Base-by-base conservation (phyloP, 306 rosid genomes). In the Casuarina glauca region DNA sequence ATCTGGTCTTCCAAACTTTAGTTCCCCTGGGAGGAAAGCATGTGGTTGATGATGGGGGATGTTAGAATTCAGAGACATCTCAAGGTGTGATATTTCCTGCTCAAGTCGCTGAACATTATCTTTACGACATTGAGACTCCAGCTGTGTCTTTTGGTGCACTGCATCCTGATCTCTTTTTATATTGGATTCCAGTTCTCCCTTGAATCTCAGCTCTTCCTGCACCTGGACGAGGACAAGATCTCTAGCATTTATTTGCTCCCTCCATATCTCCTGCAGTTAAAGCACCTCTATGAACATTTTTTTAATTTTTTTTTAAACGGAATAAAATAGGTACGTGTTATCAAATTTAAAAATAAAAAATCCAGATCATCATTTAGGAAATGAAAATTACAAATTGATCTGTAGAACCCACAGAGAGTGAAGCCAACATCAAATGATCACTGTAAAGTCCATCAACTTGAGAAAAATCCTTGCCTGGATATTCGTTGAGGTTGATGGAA, bases 81-180 rank as follows among this genome's bases (percentile, higher is more conserved):
- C 42, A 13, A 71, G 42, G 51, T 19, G 5, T 12, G 75, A 71
- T 26, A 71, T 48, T 71, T 71, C 75, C 46, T 50, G 60, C 62
- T 71, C 61, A 19, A 71, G 75, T 71, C 75, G 43, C 43, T 6
- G 60, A n/a, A 26, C 12, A 26, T 71, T 61, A 50, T 71, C 75
- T 50, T 71, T 71, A 50, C 39, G 2, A 20, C 62, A 32, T 26
- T 71, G 60, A 35, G 9, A 20, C 5, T 50, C 57, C 36, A 50
- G 51, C 43, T 50, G 61, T 12, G 50, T 71, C 62, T 50, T 50
- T 6, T 16, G 42, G 20, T 3, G 43, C 74, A 71, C 49, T 41
- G 75, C 43, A 26, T 51, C 61, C 10, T 1, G 19, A 60, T 48
- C 50, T 50, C 62, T 48, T 49, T 45, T 13, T 10, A 46, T 45